A percentile compares a stretch with the other conserved stretches of the same genome.
Conservation (phyloP, 225 moss, liverwort and hornwort genomes). For the Physcomitrium patens region DNA sequence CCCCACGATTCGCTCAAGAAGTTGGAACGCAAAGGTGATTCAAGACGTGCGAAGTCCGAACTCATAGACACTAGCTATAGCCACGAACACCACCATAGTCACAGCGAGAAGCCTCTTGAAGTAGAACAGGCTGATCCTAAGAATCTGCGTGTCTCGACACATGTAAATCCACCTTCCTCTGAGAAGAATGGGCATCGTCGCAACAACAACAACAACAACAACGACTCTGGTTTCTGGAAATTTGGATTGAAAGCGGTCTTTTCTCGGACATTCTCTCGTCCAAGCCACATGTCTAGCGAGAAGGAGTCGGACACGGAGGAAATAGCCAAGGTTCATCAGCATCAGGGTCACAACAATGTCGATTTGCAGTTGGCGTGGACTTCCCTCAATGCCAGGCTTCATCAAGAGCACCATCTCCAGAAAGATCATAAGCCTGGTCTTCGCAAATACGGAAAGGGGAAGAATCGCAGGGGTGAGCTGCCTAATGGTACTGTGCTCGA, state of each 20-base stretch:
- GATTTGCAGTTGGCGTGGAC: neutral
- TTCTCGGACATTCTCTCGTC: conserved; percentile 33
- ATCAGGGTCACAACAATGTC: too few species aligned
- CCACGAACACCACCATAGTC: neutral
- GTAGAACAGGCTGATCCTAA: neutral
- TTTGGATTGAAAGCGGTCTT: conserved; percentile 31
- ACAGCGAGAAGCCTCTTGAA: neutral
- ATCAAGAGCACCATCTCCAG: conserved; percentile 3
- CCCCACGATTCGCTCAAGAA: conserved; percentile 48
- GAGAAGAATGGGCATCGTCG: conserved; percentile 35
- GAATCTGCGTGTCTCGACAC: conserved; percentile 21
- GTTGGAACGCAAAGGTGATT: conserved; percentile 17
- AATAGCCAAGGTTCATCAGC: neutral
- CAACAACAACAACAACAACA: neutral
- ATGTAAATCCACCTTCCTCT: conserved; percentile 1
- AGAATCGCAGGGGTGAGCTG: conserved; percentile 4
- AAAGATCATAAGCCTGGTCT: conserved; percentile 17
- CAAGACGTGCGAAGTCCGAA: conserved; percentile 8
- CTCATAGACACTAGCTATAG: conserved; percentile 7
- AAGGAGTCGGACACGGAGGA: conserved; percentile 27
- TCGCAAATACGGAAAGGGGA: conserved; percentile 6
- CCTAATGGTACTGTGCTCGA: neutral
- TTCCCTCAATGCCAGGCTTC: neutral
- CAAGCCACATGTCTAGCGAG: conserved; percentile 14
- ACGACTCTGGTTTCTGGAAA: conserved; percentile 26